Conservation (phyloP, 305 asterid species). For the Plantago coronopus region DNA sequence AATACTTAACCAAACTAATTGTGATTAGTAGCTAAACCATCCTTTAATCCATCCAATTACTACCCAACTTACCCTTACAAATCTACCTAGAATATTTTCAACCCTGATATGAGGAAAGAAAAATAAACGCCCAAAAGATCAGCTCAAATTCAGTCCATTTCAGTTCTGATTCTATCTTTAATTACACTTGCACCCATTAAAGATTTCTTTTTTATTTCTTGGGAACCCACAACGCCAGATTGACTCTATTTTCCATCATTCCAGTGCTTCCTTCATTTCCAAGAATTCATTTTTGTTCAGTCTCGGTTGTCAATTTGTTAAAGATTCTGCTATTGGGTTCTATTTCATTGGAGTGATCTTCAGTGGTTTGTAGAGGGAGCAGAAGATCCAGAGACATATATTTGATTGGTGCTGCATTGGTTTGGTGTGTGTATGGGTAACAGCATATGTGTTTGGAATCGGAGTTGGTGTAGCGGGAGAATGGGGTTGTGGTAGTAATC, state of each 20-base stretch:
- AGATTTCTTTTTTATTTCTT: constrained; percentile 12
- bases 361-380: constrained; percentile 24
- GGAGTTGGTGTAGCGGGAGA: constrained; percentile 21
- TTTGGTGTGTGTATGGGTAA: constrained; percentile 14
- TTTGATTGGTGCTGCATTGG: constrained; percentile 17
- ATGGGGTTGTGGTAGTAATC: constrained; percentile 3
- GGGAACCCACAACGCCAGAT: constrained; percentile 19
- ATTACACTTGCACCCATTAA: constrained; percentile 21
- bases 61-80: constrained; percentile 11
- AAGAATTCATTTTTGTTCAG: constrained; percentile 19
- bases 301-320: background rate
- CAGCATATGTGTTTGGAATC: constrained; percentile 1
- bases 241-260: constrained; percentile 13
- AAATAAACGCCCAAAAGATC: background rate
- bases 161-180: constrained; percentile 14
- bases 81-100: constrained; percentile 12
- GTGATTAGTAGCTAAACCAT: constrained; percentile 37
- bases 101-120: constrained; percentile 7
- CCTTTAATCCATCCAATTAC: constrained; percentile 7
- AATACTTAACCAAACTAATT: constrained; percentile 23
- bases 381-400: constrained; percentile 38
- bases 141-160: constrained; percentile 12
- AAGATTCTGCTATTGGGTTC: constrained; percentile 23
- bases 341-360: constrained; percentile 29
- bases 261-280: constrained; percentile 23